phyloP scores from a whole-genome alignment of 2,329 filamentous ascomycete genomes.

The Magnaporthiopsis poae region DNA sequence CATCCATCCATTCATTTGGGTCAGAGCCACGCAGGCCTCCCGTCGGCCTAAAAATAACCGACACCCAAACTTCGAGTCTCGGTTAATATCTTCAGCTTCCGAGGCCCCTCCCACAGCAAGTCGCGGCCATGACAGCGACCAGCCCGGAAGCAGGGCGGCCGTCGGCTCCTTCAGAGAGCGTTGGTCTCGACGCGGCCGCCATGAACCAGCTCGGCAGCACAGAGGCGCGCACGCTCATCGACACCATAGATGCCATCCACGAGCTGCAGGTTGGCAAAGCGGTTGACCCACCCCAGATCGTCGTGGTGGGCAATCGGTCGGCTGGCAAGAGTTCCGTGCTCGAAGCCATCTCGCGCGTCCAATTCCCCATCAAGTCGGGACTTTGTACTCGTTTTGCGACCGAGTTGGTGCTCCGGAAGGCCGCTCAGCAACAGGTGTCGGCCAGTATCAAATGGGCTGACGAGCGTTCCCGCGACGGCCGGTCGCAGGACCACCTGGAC shows the following conservation, averaged over 20 bases:
- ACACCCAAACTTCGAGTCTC: no score
- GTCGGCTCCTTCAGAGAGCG: background rate
- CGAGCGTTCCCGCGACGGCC: conserved; percentile 19
- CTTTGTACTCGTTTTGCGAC: conserved; percentile 55
- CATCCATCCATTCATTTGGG: no score
- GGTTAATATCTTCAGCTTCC: no score
- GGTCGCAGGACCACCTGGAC: conserved; percentile 20
- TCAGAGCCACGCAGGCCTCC: no score
- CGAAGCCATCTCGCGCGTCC: conserved; percentile 52
- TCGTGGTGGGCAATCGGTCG: conserved; percentile 53
- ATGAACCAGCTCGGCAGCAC: background rate
- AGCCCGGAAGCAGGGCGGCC: background rate
- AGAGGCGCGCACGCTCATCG: background rate
- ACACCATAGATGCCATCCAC: background rate
- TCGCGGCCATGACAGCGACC: background rate
- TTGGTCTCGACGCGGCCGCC: background rate
- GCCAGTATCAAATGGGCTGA: conserved; percentile 27
- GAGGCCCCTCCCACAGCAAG: background rate
- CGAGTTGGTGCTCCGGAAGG: conserved; percentile 46
- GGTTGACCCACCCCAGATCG: conserved; percentile 34
- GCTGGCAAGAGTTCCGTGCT: conserved; percentile 57
- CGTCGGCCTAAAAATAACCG: no score
- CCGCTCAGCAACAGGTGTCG: conserved; percentile 19
- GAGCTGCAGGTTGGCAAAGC: background rate
- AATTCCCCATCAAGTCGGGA: conserved; percentile 48